Base-by-base conservation (phyloP, 768 basidiomycete species). In the Rhodosporidiobolus odoratus region DNA sequence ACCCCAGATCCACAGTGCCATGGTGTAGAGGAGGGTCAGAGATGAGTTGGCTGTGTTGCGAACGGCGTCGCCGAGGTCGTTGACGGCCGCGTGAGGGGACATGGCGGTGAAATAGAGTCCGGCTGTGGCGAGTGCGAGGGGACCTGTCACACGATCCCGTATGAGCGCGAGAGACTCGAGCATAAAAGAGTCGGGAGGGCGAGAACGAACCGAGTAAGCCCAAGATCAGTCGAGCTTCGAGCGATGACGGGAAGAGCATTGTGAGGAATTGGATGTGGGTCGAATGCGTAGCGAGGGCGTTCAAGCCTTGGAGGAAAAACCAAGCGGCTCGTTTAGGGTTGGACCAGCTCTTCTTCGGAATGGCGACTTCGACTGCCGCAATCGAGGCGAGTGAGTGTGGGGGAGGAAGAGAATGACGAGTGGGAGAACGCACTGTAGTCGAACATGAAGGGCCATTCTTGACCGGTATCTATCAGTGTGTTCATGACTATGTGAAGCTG, bases 191-290 rank as follows among this genome's bases (percentile, higher is more conserved):
- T 40, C 21, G 13, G 17, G 23, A 50, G 12, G 54, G 19, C 32
- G 40, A 5, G 0, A 27, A 81, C 83, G 48, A 73, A 88, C 88
- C 92, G 25, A 99, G 85, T 16, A 97, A 83, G 50, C 85, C 81
- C 77, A 92, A 88, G 57, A 99, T 92, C 47, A 99, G 85, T 41
- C 88, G 82, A 6, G 87, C 89, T 81, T 98, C 96, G 32, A 95
- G 84, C 34, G 85, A 82, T 30, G 95, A 97, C 12, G 96, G 96
- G 79, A 91, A 99, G 16, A 99, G 83, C 17, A 98, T 84, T 12
- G 96, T 95, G 63, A 99, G 83, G 80, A 98, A 97, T 79, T 98
- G 96, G 59, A 99, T 96, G 78, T 98, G 94, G 0, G 96, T 95
- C 59, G 92, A 89, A 92, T 97, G 77, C 30, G 59, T 48, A 37